phyloP scores from a whole-genome alignment of 2,329 filamentous ascomycete genomes.

The Tricladium varicosporioides region DNA sequence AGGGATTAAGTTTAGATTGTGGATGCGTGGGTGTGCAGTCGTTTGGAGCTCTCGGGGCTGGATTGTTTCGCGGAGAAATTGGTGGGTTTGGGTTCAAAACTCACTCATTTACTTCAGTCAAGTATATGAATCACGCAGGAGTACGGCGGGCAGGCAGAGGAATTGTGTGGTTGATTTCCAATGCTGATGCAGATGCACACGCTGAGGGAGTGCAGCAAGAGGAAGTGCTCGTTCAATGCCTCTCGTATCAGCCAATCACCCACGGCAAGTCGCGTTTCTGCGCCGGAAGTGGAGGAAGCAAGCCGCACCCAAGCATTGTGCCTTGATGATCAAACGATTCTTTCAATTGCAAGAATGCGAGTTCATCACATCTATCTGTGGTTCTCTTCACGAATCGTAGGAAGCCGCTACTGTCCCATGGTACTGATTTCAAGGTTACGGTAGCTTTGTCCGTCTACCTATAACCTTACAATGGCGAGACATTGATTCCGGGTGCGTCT shows the following conservation, averaged over 20 bases:
- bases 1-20: slow-evolving; percentile 1
- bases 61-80: not conserved
- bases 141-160: not conserved
- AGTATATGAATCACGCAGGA: not conserved
- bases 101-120: too few species aligned
- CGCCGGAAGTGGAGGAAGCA: not conserved
- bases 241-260: not conserved
- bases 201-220: not conserved
- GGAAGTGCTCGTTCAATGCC: not conserved
- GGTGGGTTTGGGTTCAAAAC: not conserved
- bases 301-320: not conserved
- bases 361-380: too few species aligned
- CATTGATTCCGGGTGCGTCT: too few species aligned
- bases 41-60: not conserved
- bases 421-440: slow-evolving; percentile 11
- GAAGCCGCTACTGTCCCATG: too few species aligned
- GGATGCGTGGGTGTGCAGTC: not conserved
- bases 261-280: not conserved
- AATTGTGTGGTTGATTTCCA: not conserved
- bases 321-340: not conserved
- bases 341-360: too few species aligned
- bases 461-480: too few species aligned
- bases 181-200: not conserved
- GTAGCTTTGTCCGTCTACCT: too few species aligned
- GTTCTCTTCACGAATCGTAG: too few species aligned